Conservation (phyloP, 129 eudicot species). For the Pseudognaphalium luteoalbum region DNA sequence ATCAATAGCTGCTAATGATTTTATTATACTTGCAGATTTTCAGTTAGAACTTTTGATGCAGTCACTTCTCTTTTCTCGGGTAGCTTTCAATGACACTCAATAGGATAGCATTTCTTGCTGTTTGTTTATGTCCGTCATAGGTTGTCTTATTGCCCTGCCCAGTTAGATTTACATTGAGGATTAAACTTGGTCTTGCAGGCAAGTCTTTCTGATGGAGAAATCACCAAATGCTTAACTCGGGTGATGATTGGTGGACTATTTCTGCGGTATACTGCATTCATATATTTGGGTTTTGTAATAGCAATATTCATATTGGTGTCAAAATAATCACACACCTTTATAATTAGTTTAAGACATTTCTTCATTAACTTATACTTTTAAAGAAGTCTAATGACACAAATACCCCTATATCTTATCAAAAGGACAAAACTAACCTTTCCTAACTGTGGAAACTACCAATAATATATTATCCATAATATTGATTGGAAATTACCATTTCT, state of each 20-base stretch:
- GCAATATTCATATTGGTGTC: constrained; percentile 14
- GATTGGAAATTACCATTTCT: no score
- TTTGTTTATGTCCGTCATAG: constrained; percentile 9
- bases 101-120: not conserved
- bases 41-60: constrained; percentile 96
- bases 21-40: constrained; percentile 67
- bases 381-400: no score
- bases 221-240: constrained; percentile 66
- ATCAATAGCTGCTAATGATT: constrained; percentile 26
- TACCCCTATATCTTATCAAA: no score
- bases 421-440: no score
- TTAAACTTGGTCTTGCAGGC: constrained; percentile 54
- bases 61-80: constrained; percentile 90
- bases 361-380: no score
- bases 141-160: constrained; percentile 8
- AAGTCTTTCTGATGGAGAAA: constrained; percentile 87
- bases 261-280: constrained; percentile 55
- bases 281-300: constrained; percentile 17
- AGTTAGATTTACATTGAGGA: constrained; percentile 11
- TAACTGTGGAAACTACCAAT: no score
- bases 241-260: constrained; percentile 80
- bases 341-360: no score
- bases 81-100: constrained; percentile 33
- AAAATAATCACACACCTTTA: no score
- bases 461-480: no score